Evolutionary conservation across 1,139 yeast species (phyloP), one percentile per base, ranked within the genome.

Genomic region (Komagataea norvegica): DNA sequence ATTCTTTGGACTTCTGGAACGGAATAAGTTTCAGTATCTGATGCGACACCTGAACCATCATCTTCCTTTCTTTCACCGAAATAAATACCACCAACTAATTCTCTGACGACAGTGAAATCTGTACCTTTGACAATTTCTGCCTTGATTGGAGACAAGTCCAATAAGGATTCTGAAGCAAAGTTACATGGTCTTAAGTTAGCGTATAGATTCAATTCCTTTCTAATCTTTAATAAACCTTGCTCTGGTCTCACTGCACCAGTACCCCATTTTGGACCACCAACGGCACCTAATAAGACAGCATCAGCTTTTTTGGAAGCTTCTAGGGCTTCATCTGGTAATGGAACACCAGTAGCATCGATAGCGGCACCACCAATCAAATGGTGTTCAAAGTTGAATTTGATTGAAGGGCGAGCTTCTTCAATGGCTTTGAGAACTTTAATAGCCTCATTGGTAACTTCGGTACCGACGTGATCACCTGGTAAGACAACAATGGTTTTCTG

Each of bases 341-440:
- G 96, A 31, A 61, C 77, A 37, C 98, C 98, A 32, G 95, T 82
- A 42, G 96, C 96, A 60, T 91, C 98, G 57, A 91, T 89, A 36
- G 97, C 95, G 38, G 97, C 96, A 51, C 98, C 98, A 44, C 98
- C 98, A 55, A 91, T 89, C 54, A 89, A 72, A 57, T 88, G 95
- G 46, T 81, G 67, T 55, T 83, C 72, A 62, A 87, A 86, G 37
- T 82, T 75, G 60, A 91, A 89, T 55, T 78, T 65, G 55, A 83
- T 67, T 25, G 67, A 58, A 24, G 89, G 82, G 36, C 81, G 75
- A 40, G 63, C 76, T 45, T 70, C 71, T 51, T 77, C 77, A 52
- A 91, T 83, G 38, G 95, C 87, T 42, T 77, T 70, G 45, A 91
- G 72, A 25, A 91, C 96, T 63, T 89, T 91, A 56, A 89, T 77